These are phyloP conservation scores for Nephelium lappaceum DNA, from an alignment of 345 rosid genomes.

Conservation along the genomic window DNA sequence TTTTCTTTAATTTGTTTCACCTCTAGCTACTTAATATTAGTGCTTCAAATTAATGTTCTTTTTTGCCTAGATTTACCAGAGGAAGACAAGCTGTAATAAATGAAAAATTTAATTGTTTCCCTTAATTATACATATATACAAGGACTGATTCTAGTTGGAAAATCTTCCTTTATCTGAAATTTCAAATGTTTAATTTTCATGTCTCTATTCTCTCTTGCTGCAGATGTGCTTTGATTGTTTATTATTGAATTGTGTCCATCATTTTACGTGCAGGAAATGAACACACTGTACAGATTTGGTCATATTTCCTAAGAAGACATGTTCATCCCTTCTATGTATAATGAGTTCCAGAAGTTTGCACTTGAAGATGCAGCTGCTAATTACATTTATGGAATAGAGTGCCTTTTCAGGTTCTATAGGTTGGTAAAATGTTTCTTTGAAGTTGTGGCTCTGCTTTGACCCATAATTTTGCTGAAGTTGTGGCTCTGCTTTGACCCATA, in stretches of 20 bases:
- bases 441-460: background rate
- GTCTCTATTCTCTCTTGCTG: background rate
- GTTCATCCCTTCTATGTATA: constrained; percentile 79
- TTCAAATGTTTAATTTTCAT: background rate
- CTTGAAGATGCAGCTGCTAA: constrained; percentile 82
- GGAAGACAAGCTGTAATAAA: background rate
- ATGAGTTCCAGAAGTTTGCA: constrained; percentile 82
- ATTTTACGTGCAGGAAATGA: constrained; percentile 83
- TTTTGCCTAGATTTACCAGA: no score
- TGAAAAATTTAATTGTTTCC: background rate
- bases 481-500: background rate
- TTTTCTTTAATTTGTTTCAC: background rate
- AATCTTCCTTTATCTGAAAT: background rate
- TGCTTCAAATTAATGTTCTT: no score
- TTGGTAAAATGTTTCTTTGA: constrained; percentile 20
- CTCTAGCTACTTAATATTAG: background rate
- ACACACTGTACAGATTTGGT: constrained; percentile 90
- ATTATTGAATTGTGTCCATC: background rate
- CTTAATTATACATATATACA: background rate
- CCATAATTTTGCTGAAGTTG: background rate
- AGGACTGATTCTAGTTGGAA: background rate
- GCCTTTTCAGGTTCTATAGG: constrained; percentile 99
- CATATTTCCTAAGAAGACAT: constrained; percentile 85
- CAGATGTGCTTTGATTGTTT: background rate
- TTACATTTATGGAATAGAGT: constrained; percentile 89